Conservation (phyloP, 805 yeast species). For the Yarrowia sp. region DNA sequence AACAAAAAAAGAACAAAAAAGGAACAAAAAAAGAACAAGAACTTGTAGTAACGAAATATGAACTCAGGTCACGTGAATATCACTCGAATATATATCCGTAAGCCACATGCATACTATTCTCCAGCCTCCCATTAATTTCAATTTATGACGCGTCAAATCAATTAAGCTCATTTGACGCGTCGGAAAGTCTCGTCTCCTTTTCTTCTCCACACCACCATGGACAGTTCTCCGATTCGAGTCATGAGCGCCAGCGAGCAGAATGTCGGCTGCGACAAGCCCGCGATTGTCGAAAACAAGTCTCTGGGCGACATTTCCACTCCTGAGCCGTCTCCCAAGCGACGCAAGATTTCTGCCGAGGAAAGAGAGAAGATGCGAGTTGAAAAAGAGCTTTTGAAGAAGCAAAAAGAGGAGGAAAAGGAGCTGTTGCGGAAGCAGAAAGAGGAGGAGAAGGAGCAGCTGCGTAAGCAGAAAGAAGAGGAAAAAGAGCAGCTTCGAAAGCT, state of each 20-base stretch:
- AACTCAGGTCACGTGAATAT: neutral
- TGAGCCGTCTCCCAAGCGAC: neutral
- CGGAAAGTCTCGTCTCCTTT: neutral
- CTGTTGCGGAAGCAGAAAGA: neutral
- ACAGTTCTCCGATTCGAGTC: slow-evolving; percentile 7
- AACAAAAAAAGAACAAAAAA: no score
- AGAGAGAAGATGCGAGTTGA: neutral
- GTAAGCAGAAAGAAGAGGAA: slow-evolving; percentile 1
- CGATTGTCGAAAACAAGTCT: neutral
- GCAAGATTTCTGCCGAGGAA: neutral
- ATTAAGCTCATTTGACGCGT: neutral
- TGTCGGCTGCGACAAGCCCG: neutral
- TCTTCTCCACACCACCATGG: neutral
- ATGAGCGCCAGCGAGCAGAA: slow-evolving; percentile 10
- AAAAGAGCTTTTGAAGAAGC: neutral
- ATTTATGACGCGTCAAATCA: neutral
- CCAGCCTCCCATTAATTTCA: neutral
- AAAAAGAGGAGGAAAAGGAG: neutral
- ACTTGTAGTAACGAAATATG: no score
- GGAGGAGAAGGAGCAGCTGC: neutral
- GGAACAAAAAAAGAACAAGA: no score
- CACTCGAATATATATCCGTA: no score
- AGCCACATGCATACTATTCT: no score
- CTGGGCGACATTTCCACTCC: neutral
- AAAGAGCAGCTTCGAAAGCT: neutral